Evolutionary conservation across 768 basidiomycete genomes (phyloP).

Genomic region (Boletus insuetus): DNA sequence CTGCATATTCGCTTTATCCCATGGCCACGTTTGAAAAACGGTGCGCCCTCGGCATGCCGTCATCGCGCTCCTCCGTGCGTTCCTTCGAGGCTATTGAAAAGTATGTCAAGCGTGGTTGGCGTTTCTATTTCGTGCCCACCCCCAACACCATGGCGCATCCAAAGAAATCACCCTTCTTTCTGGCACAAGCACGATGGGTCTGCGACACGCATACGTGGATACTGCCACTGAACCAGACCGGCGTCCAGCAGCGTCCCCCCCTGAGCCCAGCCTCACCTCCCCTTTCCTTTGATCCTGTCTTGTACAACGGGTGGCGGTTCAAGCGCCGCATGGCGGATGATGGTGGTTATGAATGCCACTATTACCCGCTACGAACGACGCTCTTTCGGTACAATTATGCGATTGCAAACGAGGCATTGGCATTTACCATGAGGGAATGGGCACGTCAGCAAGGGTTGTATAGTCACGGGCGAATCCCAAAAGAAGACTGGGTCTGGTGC

Average conservation of each 20-base stretch:
- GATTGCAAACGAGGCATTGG: conserved; percentile 10
- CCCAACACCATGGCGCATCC: background rate
- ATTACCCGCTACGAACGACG: conserved; percentile 13
- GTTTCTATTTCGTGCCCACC: conserved; percentile 4
- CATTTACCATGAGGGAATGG: conserved; percentile 5
- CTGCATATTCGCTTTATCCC: conserved; percentile 44
- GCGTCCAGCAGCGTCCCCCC: background rate
- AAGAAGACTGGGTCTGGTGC: conserved; percentile 24
- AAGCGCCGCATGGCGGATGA: rapidly evolving
- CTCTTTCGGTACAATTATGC: conserved; percentile 28
- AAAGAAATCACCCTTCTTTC: conserved; percentile 8
- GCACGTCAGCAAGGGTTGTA: conserved; percentile 5
- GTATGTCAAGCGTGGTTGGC: conserved; percentile 38
- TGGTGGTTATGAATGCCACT: background rate
- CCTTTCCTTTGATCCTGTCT: background rate
- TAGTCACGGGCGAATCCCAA: background rate
- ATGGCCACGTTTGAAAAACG: conserved; percentile 38
- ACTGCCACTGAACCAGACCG: background rate
- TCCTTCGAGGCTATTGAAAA: conserved; percentile 25
- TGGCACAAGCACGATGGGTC: conserved; percentile 26
- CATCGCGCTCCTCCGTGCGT: conserved; percentile 3
- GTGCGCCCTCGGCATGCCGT: conserved; percentile 20
- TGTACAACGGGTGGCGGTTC: conserved; percentile 21
- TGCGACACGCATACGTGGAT: conserved; percentile 23
- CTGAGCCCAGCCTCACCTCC: background rate